phyloP scores from a whole-genome alignment of 2,329 filamentous ascomycete species.

The Aureobasidium melanogenum region DNA sequence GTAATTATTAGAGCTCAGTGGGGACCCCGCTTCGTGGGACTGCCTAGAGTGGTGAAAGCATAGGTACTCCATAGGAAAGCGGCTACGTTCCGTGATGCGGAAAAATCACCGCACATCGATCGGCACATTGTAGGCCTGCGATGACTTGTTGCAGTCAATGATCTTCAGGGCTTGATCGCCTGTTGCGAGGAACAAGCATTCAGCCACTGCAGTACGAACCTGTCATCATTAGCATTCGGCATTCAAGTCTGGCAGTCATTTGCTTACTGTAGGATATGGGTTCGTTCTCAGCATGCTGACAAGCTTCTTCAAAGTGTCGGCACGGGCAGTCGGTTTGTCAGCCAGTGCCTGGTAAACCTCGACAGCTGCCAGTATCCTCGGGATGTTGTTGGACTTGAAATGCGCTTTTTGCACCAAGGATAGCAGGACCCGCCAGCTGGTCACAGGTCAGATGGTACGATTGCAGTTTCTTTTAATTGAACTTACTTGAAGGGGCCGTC shows the following conservation, averaged over 20 bases:
- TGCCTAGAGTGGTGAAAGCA: too few relatives aligned
- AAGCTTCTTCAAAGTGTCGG: slow-evolving; percentile 58
- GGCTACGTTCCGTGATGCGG: not conserved
- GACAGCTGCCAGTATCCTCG: slow-evolving; percentile 71
- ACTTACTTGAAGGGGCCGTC: slow-evolving; percentile 47
- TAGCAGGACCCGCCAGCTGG: slow-evolving; percentile 53
- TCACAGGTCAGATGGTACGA: slow-evolving; percentile 8
- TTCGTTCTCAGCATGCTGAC: slow-evolving; percentile 61
- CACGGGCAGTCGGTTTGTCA: slow-evolving; percentile 39
- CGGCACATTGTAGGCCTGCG: slow-evolving; percentile 2
- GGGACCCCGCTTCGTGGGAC: not conserved
- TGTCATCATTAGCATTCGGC: not conserved
- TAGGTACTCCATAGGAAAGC: too few relatives aligned
- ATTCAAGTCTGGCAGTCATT: not conserved
- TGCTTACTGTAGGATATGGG: slow-evolving; percentile 64
- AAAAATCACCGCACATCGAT: not conserved
- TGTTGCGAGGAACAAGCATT: slow-evolving; percentile 32
- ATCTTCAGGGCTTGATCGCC: slow-evolving; percentile 22
- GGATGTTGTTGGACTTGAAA: slow-evolving; percentile 73
- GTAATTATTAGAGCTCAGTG: not conserved
- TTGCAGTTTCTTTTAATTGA: not conserved
- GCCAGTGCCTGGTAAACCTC: slow-evolving; percentile 69
- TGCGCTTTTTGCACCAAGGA: slow-evolving; percentile 66
- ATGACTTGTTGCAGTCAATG: slow-evolving; percentile 18
- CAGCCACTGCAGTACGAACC: slow-evolving; percentile 44